Percentiles rank a stretch among this genome's conserved stretches.
These are phyloP conservation scores for Laetiporus sulphureus DNA, from an alignment of 1,284 basidiomycete species.

Conservation along the genomic window DNA sequence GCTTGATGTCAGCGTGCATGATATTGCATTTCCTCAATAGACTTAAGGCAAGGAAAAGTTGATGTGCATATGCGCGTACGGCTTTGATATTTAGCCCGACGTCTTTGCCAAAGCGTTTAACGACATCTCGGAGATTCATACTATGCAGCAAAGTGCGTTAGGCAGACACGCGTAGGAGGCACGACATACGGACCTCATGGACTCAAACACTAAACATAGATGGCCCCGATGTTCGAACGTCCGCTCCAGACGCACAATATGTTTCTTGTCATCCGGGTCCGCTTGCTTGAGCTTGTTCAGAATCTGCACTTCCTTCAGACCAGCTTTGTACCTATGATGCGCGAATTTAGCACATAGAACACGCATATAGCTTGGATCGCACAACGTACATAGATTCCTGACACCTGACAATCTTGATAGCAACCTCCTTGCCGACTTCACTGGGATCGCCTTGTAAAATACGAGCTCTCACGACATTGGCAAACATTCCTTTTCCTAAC, in stretches of 20 bases:
- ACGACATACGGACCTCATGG: constrained; percentile 59
- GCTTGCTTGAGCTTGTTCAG: constrained; percentile 81
- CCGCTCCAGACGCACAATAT: constrained; percentile 84
- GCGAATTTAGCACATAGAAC: neutral
- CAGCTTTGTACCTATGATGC: constrained; percentile 80
- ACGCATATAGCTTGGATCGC: neutral
- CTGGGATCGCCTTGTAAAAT: constrained; percentile 67
- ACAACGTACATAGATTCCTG: constrained; percentile 91
- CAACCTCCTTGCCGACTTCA: constrained; percentile 78
- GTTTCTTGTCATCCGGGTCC: constrained; percentile 96
- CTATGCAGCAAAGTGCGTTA: constrained; percentile 43
- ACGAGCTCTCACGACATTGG: constrained; percentile 89
- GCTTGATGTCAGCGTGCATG: constrained; percentile 98
- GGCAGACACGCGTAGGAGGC: constrained; percentile 3
- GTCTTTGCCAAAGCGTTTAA: constrained; percentile 98
- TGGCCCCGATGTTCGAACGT: constrained; percentile 98
- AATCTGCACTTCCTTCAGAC: constrained; percentile 88
- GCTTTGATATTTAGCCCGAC: constrained; percentile 95
- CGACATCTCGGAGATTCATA: constrained; percentile 97
- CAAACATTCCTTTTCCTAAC: constrained; percentile 98
- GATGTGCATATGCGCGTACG: constrained; percentile 96
- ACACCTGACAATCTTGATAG: constrained; percentile 94
- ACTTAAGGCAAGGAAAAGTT: constrained; percentile 86
- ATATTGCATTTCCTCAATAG: constrained; percentile 85
- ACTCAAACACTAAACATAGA: constrained; percentile 95